Percentiles rank a stretch among this genome's conserved stretches.
Evolutionary conservation across 208 protist genomes (phyloP).

Genomic region (Wallacemonas rigidus): DNA sequence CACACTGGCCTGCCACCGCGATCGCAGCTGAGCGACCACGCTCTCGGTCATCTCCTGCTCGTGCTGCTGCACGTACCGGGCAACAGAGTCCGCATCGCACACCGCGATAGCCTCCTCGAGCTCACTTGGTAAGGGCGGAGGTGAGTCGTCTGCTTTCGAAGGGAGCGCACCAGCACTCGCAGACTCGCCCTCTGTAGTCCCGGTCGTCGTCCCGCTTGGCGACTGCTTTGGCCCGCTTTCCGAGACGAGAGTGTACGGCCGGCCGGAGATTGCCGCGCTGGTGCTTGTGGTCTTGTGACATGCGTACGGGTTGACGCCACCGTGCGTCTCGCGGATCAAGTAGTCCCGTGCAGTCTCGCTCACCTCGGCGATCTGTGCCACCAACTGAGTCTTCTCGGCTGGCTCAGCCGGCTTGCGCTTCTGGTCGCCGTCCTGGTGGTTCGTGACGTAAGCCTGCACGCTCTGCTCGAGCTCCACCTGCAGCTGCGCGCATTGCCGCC

Average conservation of each 20-base stretch:
- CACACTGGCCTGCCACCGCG: conserved; percentile 26
- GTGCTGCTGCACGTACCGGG: conserved; percentile 34
- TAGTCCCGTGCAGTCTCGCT: conserved; percentile 7
- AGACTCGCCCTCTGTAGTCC: not conserved
- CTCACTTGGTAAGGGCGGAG: conserved; percentile 25
- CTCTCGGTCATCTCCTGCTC: conserved; percentile 20
- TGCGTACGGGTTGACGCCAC: conserved; percentile 8
- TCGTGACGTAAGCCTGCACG: conserved; percentile 18
- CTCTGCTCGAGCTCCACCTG: conserved; percentile 28
- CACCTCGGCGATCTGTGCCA: conserved; percentile 1
- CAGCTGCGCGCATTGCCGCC: conserved; percentile 25
- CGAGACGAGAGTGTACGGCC: not conserved
- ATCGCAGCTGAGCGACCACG: conserved; percentile 22
- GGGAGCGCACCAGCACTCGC: not conserved
- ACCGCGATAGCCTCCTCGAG: conserved; percentile 25
- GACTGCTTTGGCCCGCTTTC: not conserved
- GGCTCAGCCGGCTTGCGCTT: conserved; percentile 26
- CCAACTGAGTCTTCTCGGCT: conserved; percentile 4
- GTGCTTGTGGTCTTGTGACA: not conserved
- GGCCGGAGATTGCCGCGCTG: not conserved
- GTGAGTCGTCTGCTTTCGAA: not conserved
- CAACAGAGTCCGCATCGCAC: conserved; percentile 24
- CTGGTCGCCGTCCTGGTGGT: conserved; percentile 1
- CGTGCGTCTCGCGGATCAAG: not conserved
- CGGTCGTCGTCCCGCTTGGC: not conserved